Conservation (phyloP, 768 basidiomycete genomes). For the Rhodotorula babjevae region DNA sequence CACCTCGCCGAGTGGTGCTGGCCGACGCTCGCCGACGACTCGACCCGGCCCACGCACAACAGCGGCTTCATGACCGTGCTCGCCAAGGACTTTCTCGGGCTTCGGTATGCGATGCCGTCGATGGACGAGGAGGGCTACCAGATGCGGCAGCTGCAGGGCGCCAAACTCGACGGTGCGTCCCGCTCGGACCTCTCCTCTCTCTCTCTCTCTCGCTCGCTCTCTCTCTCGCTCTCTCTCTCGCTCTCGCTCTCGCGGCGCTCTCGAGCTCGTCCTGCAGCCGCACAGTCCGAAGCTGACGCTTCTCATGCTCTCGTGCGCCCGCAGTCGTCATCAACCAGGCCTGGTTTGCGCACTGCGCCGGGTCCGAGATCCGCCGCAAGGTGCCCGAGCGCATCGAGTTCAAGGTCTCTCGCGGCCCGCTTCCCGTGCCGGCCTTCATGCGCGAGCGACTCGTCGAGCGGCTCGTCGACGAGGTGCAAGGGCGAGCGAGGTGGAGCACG, state of each 20-base stretch:
- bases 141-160: not conserved
- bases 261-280: too few species aligned
- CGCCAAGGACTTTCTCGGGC: not conserved
- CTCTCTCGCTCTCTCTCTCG: not conserved
- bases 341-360: constrained; percentile 1
- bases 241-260: not conserved
- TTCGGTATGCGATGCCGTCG: not conserved
- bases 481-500: not conserved
- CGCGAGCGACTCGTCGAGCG: not conserved
- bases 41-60: not conserved
- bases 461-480: not conserved
- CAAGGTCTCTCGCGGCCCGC: not conserved
- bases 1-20: not conserved
- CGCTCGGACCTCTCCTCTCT: not conserved
- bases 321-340: not conserved
- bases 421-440: not conserved
- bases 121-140: not conserved
- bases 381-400: not conserved
- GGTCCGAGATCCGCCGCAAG: not conserved
- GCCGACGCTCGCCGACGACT: not conserved
- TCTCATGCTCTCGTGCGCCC: too few species aligned
- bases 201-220: not conserved
- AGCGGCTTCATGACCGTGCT: not conserved
- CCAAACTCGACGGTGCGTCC: not conserved
- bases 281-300: too few species aligned